These are phyloP conservation scores for Trametes cinnabarina DNA, from an alignment of 768 basidiomycete species.

Conservation along the genomic window DNA sequence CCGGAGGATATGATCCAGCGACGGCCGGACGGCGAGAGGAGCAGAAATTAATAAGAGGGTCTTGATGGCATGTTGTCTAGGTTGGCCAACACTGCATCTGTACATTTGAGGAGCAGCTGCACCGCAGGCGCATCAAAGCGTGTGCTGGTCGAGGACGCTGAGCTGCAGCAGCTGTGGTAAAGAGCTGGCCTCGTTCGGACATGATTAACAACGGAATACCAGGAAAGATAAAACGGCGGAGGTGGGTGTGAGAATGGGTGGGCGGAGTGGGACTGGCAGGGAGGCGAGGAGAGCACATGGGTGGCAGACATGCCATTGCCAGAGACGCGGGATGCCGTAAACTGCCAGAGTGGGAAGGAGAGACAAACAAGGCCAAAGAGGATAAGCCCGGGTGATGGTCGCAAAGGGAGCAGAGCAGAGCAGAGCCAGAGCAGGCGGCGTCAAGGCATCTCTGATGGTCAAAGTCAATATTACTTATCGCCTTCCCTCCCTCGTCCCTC, in stretches of 20 bases:
- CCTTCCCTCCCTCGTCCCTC: constrained; percentile 3
- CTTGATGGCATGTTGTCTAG: neutral
- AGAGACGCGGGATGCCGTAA: constrained; percentile 11
- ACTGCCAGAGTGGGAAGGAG: neutral
- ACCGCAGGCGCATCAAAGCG: neutral
- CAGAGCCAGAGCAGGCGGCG: constrained; percentile 8
- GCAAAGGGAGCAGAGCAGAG: constrained; percentile 12
- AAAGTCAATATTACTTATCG: constrained; percentile 4
- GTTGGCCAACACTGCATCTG: neutral
- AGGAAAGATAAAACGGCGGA: neutral
- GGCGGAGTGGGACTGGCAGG: neutral
- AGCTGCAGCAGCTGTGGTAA: neutral
- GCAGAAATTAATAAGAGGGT: neutral
- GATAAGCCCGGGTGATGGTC: constrained; percentile 14
- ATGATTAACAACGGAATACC: neutral
- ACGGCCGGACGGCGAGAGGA: neutral
- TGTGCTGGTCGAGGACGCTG: neutral
- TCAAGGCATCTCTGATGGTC: constrained; percentile 18
- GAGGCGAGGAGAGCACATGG: constrained; percentile 11
- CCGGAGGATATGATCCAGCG: neutral
- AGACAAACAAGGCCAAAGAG: constrained; percentile 3
- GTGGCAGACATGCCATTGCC: neutral
- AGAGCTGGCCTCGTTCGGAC: neutral
- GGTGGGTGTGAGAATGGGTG: neutral
- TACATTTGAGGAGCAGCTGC: neutral